Percentiles rank a stretch among this genome's conserved stretches.
Conservation (phyloP, 2,329 filamentous ascomycete species). For the Xylariales sp. region DNA sequence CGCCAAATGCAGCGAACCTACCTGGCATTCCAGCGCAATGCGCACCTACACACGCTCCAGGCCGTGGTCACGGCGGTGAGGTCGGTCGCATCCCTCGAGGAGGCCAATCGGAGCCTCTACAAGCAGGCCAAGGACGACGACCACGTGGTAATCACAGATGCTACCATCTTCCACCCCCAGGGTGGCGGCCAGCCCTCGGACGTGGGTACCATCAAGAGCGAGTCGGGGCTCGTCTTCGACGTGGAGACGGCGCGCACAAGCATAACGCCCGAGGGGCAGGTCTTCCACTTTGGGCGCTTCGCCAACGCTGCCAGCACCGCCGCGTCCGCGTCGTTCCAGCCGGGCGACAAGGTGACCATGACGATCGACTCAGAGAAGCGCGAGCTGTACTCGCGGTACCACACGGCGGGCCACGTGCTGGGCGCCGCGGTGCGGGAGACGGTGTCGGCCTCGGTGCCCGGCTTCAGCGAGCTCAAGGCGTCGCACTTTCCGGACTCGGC, state of each 20-base stretch:
- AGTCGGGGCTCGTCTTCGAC: constrained; percentile 33
- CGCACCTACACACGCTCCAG: constrained; percentile 23
- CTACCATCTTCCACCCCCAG: constrained; percentile 73
- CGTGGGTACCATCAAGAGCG: constrained; percentile 48
- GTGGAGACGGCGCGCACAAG: constrained; percentile 56
- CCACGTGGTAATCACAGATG: constrained; percentile 54
- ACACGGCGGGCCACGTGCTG: constrained; percentile 71
- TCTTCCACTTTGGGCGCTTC: constrained; percentile 65
- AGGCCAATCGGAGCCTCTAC: constrained; percentile 50
- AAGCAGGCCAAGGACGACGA: constrained; percentile 48
- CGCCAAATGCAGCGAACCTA: constrained; percentile 29
- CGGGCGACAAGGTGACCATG: constrained; percentile 46
- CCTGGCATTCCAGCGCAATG: constrained; percentile 33
- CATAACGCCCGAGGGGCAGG: constrained; percentile 42
- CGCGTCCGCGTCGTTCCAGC: constrained; percentile 25
- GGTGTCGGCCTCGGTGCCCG: constrained; percentile 43
- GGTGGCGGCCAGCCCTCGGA: constrained; percentile 72
- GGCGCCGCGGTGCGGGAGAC: constrained; percentile 62
- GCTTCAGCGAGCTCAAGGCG: constrained; percentile 65
- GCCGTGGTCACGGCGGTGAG: constrained; percentile 39
- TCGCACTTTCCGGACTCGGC: constrained; percentile 67
- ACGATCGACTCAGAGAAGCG: constrained; percentile 57
- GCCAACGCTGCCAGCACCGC: constrained; percentile 11
- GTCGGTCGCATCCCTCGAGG: constrained; percentile 44
- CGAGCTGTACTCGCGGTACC: constrained; percentile 60